Percentiles rank a stretch among this genome's conserved stretches.
phyloP scores from a whole-genome alignment of 1,139 yeast genomes.

The Sugiyamaella novakii region DNA sequence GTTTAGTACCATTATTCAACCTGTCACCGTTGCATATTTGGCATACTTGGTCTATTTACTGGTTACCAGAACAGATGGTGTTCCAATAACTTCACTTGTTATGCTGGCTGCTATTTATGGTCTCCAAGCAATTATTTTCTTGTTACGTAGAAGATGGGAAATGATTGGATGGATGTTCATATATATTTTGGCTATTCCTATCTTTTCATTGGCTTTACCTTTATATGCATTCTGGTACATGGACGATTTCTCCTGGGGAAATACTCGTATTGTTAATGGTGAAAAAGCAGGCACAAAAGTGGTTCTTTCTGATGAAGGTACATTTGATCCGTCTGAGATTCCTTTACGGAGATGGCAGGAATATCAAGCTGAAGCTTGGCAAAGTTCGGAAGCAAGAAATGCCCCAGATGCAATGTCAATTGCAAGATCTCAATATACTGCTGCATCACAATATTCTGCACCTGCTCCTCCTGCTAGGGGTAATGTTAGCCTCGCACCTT shows the following conservation, averaged over 20 bases:
- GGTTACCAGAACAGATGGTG: conserved; percentile 36
- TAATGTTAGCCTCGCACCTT: conserved; percentile 13
- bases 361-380: conserved; percentile 44
- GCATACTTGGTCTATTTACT: conserved; percentile 45
- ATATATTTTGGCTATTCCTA: conserved; percentile 45
- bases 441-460: conserved; percentile 25
- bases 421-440: conserved; percentile 20
- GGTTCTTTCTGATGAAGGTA: conserved; percentile 43
- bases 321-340: conserved; percentile 46
- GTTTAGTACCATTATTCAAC: conserved; percentile 46
- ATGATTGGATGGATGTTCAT: conserved; percentile 51
- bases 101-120: conserved; percentile 47
- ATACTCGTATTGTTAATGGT: conserved; percentile 48
- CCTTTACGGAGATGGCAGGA: conserved; percentile 47
- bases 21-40: conserved; percentile 47
- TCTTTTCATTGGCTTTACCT: conserved; percentile 45
- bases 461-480: conserved; percentile 19
- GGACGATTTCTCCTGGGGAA: conserved; percentile 52
- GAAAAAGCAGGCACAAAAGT: conserved; percentile 45
- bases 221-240: conserved; percentile 49
- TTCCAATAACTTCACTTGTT: conserved; percentile 46
- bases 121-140: conserved; percentile 45
- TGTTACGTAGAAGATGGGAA: conserved; percentile 47
- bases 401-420: conserved; percentile 27
- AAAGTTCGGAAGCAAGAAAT: conserved; percentile 24